Evolutionary conservation across 257 asterid species (phyloP), one percentile per base, ranked within the genome.

Genomic region (Penstemon davidsonii): DNA sequence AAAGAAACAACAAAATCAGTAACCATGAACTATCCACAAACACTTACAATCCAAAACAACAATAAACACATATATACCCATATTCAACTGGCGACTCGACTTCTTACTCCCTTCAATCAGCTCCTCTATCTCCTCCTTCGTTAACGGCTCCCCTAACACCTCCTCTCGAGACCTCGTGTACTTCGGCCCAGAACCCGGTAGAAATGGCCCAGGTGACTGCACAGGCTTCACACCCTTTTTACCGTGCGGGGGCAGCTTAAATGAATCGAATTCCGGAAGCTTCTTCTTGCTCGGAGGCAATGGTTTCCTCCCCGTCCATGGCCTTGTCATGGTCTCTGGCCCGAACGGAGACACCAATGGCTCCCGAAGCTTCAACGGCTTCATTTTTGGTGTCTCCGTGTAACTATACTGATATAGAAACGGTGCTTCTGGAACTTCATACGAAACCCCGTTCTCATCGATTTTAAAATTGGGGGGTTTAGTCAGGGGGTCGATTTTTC

Each of bases 141-240:
- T 79, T 87, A 91, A 79, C 15, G 95, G 90, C 76, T 79, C 96
- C 61, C 99, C 97, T 70, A 91, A 70, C 8, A 93, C 42, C 70
- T 86, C 96, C 67, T 88, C 95, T 44, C 95, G 73, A 7, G 96
- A 84, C 82, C 52, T 70, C 53, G 79, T 95, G 58, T 85, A 79
- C 88, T 80, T 84, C 0, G 97, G 99, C 38, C 96, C 99, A 1
- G 95, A 83, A 44, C 96, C 99, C 0, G 84, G 82, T 37, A 93
- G 79, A 71, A 66, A 90, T 3, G 99, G 99, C 18, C 99, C 97
- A 0, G 99, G 97, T n/a, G 95, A 78, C 75, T 93, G 99, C 7
- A 93, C 95, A 5, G 97, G 86, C 90, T 94, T 94, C 69, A 94
- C 96, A 1, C 99, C 99, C 78, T 88, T 94, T 49, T 91, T 91